These are phyloP conservation scores for Fragaria vesca DNA, from an alignment of 306 rosid genomes.

Conservation along the genomic window DNA sequence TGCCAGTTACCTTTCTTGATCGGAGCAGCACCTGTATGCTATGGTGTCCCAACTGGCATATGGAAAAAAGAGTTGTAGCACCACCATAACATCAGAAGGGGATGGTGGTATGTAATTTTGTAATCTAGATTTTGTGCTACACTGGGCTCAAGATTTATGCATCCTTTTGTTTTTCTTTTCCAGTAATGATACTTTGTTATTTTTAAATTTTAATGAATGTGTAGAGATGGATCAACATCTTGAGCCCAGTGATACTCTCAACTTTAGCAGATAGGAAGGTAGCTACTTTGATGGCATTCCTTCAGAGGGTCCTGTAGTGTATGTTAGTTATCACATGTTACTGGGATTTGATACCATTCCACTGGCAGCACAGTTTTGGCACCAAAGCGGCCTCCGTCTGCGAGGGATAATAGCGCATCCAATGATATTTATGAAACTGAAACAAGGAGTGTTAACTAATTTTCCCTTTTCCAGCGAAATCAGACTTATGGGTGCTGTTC, in stretches of 20 bases:
- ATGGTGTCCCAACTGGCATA: constrained; percentile 88
- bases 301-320: constrained; percentile 83
- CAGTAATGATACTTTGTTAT: not conserved
- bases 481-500: constrained; percentile 82
- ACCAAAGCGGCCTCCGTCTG: constrained; percentile 51
- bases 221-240: constrained; percentile 39
- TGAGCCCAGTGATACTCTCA: constrained; percentile 77
- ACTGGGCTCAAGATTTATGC: not conserved
- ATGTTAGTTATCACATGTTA: constrained; percentile 89
- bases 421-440: constrained; percentile 40
- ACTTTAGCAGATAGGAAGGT: constrained; percentile 75
- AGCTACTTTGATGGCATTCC: constrained; percentile 81
- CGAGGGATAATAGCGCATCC: constrained; percentile 84
- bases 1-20: constrained; percentile 76
- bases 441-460: constrained; percentile 27
- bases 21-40: constrained; percentile 92
- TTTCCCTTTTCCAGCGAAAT: constrained; percentile 36
- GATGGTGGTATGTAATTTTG: too few species aligned
- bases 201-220: not conserved
- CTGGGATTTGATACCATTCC: constrained; percentile 60
- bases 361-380: constrained; percentile 33
- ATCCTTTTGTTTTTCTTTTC: not conserved
- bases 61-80: constrained; percentile 33
- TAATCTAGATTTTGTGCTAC: too few species aligned
- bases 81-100: too few species aligned